These are phyloP conservation scores for Kuraishia floccosa DNA, from an alignment of 805 yeast species.

Conservation along the genomic window DNA sequence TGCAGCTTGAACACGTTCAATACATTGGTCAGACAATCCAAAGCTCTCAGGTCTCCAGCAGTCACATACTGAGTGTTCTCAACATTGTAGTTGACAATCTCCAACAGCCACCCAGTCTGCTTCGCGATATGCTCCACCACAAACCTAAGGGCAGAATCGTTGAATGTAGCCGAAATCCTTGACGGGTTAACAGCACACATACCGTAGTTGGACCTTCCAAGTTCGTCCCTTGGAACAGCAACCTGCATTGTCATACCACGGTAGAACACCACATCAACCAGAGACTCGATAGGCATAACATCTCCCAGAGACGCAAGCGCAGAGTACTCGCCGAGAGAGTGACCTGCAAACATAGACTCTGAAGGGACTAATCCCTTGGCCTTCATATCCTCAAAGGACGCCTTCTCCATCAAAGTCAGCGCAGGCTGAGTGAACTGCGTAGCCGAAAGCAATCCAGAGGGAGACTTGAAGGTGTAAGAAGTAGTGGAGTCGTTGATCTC, in stretches of 20 bases:
- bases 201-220: slow-evolving; percentile 97
- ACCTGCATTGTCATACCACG: slow-evolving; percentile 99
- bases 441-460: slow-evolving; percentile 91
- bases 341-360: slow-evolving; percentile 96
- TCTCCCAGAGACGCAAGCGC: slow-evolving; percentile 96
- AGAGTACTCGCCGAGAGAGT: slow-evolving; percentile 97
- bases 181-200: slow-evolving; percentile 98
- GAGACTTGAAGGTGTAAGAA: slow-evolving; percentile 81
- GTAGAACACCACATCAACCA: slow-evolving; percentile 96
- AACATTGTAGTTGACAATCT: slow-evolving; percentile 96
- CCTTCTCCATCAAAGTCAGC: slow-evolving; percentile 97
- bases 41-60: slow-evolving; percentile 95
- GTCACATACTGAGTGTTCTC: slow-evolving; percentile 98
- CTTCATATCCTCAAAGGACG: slow-evolving; percentile 95
- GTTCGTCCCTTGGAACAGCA: slow-evolving; percentile 94
- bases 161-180: slow-evolving; percentile 79
- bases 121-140: slow-evolving; percentile 82
- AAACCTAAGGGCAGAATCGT: slow-evolving; percentile 87
- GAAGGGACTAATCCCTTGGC: slow-evolving; percentile 91
- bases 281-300: slow-evolving; percentile 96
- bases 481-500: slow-evolving; percentile 73
- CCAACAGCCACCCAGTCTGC: slow-evolving; percentile 88
- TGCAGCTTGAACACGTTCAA: slow-evolving; percentile 88
- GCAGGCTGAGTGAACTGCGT: slow-evolving; percentile 99
- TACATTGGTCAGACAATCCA: slow-evolving; percentile 88